A percentile compares a stretch with the other conserved stretches of the same genome.
These are phyloP conservation scores for Prunella vulgaris DNA, from an alignment of 257 asterid species.

Conservation along the genomic window DNA sequence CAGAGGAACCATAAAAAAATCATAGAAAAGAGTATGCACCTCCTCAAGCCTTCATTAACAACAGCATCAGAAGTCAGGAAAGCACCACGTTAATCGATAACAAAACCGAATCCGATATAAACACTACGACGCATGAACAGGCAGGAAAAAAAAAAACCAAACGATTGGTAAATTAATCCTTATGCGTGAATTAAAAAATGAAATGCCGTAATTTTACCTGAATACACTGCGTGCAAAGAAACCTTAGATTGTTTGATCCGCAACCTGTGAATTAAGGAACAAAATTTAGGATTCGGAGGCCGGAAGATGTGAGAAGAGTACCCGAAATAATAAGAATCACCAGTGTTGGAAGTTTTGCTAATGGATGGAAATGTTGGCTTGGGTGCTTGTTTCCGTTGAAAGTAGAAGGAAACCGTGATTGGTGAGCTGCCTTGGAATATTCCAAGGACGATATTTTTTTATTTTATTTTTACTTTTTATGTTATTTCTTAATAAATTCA, in stretches of 20 bases:
- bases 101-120: not conserved
- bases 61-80: not conserved
- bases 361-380: not conserved
- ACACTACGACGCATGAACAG: not conserved
- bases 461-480: not conserved
- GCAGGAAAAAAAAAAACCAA: not conserved
- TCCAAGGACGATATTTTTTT: not conserved
- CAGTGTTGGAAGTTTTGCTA: not conserved
- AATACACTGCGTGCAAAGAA: slow-evolving; percentile 22
- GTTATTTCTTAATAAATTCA: too few relatives aligned
- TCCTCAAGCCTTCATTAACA: not conserved
- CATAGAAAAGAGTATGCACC: not conserved
- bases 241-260: slow-evolving; percentile 20
- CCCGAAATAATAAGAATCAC: slow-evolving; percentile 11
- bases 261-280: not conserved
- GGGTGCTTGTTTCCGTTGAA: not conserved
- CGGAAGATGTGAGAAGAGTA: slow-evolving; percentile 22
- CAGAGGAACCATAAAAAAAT: not conserved
- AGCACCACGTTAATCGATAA: not conserved
- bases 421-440: not conserved
- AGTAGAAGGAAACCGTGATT: not conserved
- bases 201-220: slow-evolving; percentile 24
- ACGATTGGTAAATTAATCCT: not conserved
- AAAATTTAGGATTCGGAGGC: not conserved
- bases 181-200: not conserved